Base-by-base conservation (phyloP, 2,329 filamentous ascomycete genomes). In the Penicillium sp. region DNA sequence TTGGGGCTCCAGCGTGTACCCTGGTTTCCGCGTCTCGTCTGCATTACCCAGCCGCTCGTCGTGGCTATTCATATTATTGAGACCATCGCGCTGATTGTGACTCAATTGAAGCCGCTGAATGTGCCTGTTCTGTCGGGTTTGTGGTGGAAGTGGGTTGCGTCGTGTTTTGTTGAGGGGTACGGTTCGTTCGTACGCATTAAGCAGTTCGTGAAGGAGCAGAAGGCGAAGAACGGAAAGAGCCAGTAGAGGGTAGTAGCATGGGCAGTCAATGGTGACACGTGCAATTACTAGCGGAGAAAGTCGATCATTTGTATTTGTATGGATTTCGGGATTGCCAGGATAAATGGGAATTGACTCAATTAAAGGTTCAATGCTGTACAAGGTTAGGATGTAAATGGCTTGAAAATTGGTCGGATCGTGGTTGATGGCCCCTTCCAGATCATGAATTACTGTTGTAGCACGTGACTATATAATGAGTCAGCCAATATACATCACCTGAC, bases 51-150 rank as follows among this genome's bases (percentile, higher is more conserved):
- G 61, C 82, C 82, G 49, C 70, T 77, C 15, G 83, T 93, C 56
- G 4, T 91, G 1, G 78, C 69, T 0, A 82, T 91, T 13, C 93
- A 97, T 74, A 23, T 80, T 0, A 58, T 73, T 3, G 93, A 97
- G 78, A 75, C 81, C n/a, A 75, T 75, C 45, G 57, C 70, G 54
- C 77, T 86, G 72, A 74, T 74, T 7, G 62, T 71, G 13, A 74
- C 67, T 53, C 78, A 79, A 61, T 68, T 87, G 70, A 71, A 70
- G 54, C 81, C 72, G 60, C 78, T 86, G 72, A 79, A 79, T n/a
- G 78, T 86, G 50, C 78, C 77, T 27, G 60, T 77, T 40, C 71
- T 79, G 23, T 80, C 80, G 49, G 61, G 63, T 6, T 53, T 82
- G 17, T 87, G 81, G 79, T 83, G 80, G 77, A 66, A 69, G 31